Base-by-base conservation (phyloP, 2,329 filamentous ascomycete genomes). In the Bretziella fagacearum region DNA sequence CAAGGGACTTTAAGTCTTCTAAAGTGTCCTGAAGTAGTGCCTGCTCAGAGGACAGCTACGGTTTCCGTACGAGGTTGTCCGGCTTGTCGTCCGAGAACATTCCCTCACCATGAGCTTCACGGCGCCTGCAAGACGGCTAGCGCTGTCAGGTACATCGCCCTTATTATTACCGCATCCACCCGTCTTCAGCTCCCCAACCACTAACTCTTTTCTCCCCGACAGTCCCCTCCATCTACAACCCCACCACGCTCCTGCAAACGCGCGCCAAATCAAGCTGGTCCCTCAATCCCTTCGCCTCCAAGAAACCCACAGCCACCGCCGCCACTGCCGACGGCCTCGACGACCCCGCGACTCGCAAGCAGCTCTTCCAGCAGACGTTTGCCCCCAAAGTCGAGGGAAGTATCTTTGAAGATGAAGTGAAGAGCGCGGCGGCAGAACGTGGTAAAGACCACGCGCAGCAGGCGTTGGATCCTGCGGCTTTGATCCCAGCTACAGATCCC, bases 351-450 rank as follows among this genome's bases (percentile, higher is more conserved):
- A 58, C 64, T 51, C 61, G 63, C 32, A 56, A 65, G 52, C 56
- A 64, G 53, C 65, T 69, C 58, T 56, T 64, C 36, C 55, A 63
- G 50, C 55, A 57, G 43, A 60, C 56, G 54, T 58, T 62, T 58
- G 58, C 63, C 54, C 64, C 65, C 36, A 63, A 65, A 11, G 59
- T 67, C 26, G 62, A 68, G 41, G 68, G 75, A 55, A 78, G 74
- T 47, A 68, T 84, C 55, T 74, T 83, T 54, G 74, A 80, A 49
- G 71, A 81, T 46, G 67, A 70, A 52, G 63, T 70, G 53, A 63
- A 68, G 49, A 55, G 53, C 15, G 50, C 53, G 15, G 55, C n/a
- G 55, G 58, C 62, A 55, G 44, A 63, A 74, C 27, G 56, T 58
- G 43, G 53, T 55, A 49, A 53, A 58, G 44, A 53, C 52, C 6